Evolutionary conservation across 169 alveolate genomes (phyloP).

Genomic region (Cryptosporidium muris): DNA sequence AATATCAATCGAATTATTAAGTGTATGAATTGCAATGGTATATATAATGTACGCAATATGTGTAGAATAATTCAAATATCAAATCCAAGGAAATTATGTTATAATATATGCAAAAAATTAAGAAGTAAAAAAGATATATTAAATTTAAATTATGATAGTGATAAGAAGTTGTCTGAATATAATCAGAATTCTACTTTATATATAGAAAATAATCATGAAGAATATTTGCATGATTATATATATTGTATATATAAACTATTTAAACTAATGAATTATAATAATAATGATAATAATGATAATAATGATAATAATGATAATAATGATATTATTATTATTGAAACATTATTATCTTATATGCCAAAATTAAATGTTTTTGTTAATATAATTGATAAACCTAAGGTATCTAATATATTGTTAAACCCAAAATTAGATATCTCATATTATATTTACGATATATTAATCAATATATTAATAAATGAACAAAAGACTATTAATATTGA

Average conservation of each 20-base stretch:
- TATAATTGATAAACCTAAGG: too few relatives aligned
- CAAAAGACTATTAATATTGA: not conserved
- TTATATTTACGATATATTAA: not conserved
- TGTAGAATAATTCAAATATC: constrained; percentile 14
- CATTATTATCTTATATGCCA: too few relatives aligned
- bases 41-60: constrained; percentile 16
- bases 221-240: not conserved
- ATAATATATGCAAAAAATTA: not conserved
- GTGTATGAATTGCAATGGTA: not conserved
- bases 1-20: constrained; percentile 50
- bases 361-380: too few relatives aligned
- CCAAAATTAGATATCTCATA: not conserved
- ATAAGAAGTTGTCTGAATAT: not conserved
- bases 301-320: constrained; percentile 2
- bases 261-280: not conserved
- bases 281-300: not conserved
- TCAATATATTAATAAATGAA: not conserved
- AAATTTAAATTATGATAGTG: not conserved
- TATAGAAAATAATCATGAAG: not conserved
- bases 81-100: not conserved
- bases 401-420: not conserved
- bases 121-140: not conserved
- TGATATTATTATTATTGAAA: not conserved
- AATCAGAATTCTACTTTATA: not conserved
- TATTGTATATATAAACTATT: too few relatives aligned